Conservation (phyloP, 257 asterid genomes). For the Nicotiana obtusifolia region DNA sequence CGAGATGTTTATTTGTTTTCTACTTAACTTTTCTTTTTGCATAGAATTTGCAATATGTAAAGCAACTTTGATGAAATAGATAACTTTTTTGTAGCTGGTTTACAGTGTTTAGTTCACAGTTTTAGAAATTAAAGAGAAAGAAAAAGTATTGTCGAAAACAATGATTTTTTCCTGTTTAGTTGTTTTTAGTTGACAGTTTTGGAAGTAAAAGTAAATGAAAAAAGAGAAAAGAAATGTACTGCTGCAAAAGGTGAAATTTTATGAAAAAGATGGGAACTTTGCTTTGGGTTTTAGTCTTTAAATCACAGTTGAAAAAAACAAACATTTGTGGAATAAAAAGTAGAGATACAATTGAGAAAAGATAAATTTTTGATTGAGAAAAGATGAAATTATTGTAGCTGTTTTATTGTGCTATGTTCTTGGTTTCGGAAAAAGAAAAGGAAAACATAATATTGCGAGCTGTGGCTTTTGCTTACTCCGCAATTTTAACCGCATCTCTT, state of each 20-base stretch:
- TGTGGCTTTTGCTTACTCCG: neutral
- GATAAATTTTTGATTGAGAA: neutral
- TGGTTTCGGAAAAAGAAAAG: neutral
- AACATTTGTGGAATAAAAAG: neutral
- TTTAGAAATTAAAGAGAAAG: neutral
- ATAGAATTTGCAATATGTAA: neutral
- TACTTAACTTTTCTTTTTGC: neutral
- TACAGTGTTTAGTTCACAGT: neutral
- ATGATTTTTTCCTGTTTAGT: neutral
- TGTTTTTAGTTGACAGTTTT: neutral
- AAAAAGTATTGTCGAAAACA: neutral
- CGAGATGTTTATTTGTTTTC: neutral
- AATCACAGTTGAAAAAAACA: neutral
- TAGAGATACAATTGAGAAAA: neutral
- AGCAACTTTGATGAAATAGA: neutral
- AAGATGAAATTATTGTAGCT: neutral
- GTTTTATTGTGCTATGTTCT: neutral
- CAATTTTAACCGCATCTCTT: neutral
- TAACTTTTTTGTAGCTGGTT: neutral
- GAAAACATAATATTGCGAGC: neutral
- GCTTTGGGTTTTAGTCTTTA: neutral
- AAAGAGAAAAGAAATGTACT: neutral
- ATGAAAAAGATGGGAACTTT: neutral
- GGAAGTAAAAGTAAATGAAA: neutral
- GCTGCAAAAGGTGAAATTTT: neutral